Percentiles rank a stretch among this genome's conserved stretches.
Conservation (phyloP, 2,329 filamentous ascomycete species). For the Fonsecaea monophora region DNA sequence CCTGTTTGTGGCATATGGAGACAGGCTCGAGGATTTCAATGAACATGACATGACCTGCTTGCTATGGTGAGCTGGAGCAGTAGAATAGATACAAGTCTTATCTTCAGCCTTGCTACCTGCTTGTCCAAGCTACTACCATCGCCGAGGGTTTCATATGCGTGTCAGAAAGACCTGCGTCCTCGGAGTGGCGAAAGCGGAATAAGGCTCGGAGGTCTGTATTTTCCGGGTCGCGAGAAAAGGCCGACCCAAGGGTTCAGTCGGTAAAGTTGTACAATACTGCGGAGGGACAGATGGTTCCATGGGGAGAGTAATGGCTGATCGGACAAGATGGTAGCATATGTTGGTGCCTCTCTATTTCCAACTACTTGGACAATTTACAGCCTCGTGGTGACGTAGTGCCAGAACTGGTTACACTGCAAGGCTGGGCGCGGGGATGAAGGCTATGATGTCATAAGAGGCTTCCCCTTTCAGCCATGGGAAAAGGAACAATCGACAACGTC, state of each 20-base stretch:
- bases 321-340: background rate
- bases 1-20: background rate
- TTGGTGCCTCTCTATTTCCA: background rate
- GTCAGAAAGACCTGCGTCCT: background rate
- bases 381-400: background rate
- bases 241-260: background rate
- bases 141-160: background rate
- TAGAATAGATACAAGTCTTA: background rate
- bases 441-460: background rate
- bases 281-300: background rate
- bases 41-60: too few species aligned
- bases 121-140: background rate
- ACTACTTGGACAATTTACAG: background rate
- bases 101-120: background rate
- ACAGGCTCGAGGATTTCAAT: background rate
- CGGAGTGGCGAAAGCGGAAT: constrained; percentile 2
- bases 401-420: background rate
- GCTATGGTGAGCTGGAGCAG: background rate
- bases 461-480: background rate
- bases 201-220: background rate
- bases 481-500: background rate
- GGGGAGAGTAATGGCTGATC: background rate
- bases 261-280: background rate
- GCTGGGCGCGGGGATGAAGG: background rate
- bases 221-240: background rate